Conservation (phyloP, 2,329 filamentous ascomycete species). For the Clarireedia paspali region DNA sequence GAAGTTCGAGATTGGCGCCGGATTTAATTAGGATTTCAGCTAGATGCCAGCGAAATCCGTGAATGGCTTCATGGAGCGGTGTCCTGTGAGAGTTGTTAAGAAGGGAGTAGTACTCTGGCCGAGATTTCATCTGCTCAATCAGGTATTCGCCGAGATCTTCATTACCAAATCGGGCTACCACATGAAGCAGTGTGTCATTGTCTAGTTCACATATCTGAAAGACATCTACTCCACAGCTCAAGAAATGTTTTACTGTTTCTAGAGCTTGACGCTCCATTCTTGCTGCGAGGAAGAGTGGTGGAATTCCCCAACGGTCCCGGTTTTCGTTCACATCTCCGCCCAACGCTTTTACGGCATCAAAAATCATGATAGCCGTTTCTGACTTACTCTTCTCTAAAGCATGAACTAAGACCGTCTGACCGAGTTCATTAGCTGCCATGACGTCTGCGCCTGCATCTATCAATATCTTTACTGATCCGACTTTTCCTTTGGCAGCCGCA, state of each 20-base stretch:
- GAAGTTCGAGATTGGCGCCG: background rate
- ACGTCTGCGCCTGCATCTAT: background rate
- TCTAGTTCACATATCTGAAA: background rate
- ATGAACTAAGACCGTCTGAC: constrained; percentile 3
- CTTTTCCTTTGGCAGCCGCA: background rate
- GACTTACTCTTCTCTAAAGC: background rate
- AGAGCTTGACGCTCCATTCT: background rate
- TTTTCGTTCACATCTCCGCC: constrained; percentile 5
- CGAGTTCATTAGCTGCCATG: background rate
- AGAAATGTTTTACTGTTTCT: background rate
- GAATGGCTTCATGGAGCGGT: constrained; percentile 1
- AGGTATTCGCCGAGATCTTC: constrained; percentile 1
- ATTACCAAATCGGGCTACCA: background rate
- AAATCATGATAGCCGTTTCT: background rate
- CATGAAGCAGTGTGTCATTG: constrained; percentile 2
- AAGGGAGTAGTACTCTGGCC: background rate
- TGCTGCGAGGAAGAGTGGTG: constrained; percentile 3
- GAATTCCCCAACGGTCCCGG: background rate
- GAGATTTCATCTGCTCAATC: background rate
- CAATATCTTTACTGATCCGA: background rate
- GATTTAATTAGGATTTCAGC: background rate
- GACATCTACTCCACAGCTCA: background rate
- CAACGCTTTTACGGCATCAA: background rate
- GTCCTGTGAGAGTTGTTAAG: background rate
- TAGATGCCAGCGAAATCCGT: background rate